Evolutionary conservation across 2,329 filamentous ascomycete genomes (phyloP).

Genomic region (Botrytis squamosa): DNA sequence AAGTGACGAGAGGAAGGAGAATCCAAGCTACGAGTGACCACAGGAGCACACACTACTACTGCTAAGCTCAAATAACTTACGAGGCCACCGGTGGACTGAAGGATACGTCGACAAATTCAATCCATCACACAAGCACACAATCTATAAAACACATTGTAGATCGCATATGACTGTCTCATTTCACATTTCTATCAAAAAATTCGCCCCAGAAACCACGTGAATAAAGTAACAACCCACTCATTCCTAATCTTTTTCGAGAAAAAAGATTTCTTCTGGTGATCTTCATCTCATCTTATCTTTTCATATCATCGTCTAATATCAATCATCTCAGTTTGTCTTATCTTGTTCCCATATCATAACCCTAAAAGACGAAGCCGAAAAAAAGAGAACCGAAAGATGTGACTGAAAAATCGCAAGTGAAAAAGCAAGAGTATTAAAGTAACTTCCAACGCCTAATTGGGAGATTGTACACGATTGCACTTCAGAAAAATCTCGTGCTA

Average conservation of each 20-base stretch:
- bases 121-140: background rate
- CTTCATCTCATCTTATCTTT: slow-evolving; percentile 12
- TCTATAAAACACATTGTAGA: background rate
- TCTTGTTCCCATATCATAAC: slow-evolving; percentile 12
- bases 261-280: slow-evolving; percentile 2
- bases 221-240: background rate
- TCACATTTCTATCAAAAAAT: slow-evolving; percentile 13
- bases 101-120: background rate
- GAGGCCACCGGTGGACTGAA: background rate
- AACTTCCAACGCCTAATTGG: slow-evolving; percentile 15
- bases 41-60: background rate
- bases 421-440: slow-evolving; percentile 18
- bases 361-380: slow-evolving; percentile 15
- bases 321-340: slow-evolving; percentile 16
- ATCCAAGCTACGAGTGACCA: background rate
- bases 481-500: background rate
- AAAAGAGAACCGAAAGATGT: background rate
- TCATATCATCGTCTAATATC: slow-evolving; percentile 16
- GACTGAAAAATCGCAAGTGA: background rate
- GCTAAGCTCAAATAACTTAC: background rate
- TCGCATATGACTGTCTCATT: background rate
- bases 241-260: slow-evolving; percentile 5
- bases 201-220: slow-evolving; percentile 2
- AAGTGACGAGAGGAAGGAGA: background rate
- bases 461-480: slow-evolving; percentile 15